Base-by-base conservation (phyloP, 139 green algal genomes). In the Tetraselmis striata region DNA sequence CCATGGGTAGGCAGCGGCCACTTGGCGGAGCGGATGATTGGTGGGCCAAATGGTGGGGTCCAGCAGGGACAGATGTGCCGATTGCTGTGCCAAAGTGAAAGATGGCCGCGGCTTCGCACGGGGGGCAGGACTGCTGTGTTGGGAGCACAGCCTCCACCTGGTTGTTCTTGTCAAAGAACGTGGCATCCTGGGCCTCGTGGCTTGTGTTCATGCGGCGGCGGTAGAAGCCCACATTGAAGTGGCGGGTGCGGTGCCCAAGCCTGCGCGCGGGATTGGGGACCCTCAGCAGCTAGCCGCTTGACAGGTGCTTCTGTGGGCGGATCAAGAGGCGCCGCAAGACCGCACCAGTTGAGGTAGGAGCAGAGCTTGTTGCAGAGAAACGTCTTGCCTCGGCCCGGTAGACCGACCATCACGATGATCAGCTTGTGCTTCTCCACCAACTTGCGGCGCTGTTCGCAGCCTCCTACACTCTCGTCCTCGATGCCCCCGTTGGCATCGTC, bases 141-240 rank as follows among this genome's bases (percentile, higher is more conserved):
- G n/a, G n/a, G n/a, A n/a, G n/a, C n/a, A n/a, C n/a, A n/a, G n/a
- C n/a, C n/a, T n/a, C 18, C 80, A 93, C 92, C 59, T 87, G 78
- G 83, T 98, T 98, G 32, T 85, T 84, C 76, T 91, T 86, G 87
- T 96, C 92, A 84, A 98, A 98, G 83, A 97, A 98, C 29, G 78
- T n/a, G 1, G 93, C 93, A 76, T 96, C 91, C 84, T 97, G 94
- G 30, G 89, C 26, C 45, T 89, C 81, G 1, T 82, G 83, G 0
- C 84, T 82, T 1, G 59, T 76, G 30, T 89, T 90, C 83, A 93
- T 86, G 29, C 81, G 81, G 18, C 95, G 90, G 1, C 95, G 88
- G 89, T 97, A 98, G 74, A 90, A 83, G 30, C 96, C 96, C n/a
- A 99, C 95, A 80, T 98, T 99, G 90, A 99, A 98, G 84, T 98